phyloP scores from a whole-genome alignment of 225 moss, liverwort and hornwort species.

The Bryoerythrophyllum caledonicum region DNA sequence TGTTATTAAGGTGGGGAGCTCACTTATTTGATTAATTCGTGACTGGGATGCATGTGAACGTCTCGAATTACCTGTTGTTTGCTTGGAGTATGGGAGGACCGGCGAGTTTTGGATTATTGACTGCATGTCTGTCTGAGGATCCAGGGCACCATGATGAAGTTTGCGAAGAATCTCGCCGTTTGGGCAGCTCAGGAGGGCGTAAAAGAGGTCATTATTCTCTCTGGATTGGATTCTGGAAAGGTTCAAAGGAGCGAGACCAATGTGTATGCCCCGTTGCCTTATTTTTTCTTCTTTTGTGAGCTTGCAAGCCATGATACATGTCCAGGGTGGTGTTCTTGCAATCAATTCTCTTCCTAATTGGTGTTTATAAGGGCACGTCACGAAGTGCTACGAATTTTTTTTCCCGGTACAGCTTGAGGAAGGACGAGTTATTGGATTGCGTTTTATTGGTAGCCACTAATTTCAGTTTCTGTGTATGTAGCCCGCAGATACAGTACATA shows the following conservation, averaged over 20 bases:
- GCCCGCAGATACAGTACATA: conserved; percentile 78
- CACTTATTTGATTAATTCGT: neutral
- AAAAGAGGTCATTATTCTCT: conserved; percentile 76
- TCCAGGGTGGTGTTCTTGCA: neutral
- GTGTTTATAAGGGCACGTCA: neutral
- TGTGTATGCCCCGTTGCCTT: conserved; percentile 41
- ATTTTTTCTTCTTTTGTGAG: neutral
- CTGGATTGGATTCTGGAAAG: conserved; percentile 87
- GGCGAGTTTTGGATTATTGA: conserved; percentile 3
- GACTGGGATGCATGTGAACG: neutral
- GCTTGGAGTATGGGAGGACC: conserved; percentile 6
- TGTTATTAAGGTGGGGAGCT: conserved; percentile 60
- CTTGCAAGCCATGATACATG: neutral
- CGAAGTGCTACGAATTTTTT: neutral
- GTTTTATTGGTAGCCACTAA: neutral
- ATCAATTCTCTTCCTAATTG: conserved; percentile 6
- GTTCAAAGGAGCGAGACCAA: conserved; percentile 62
- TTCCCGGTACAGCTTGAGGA: neutral
- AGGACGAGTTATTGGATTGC: neutral
- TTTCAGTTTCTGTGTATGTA: conserved; percentile 26
- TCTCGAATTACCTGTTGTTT: neutral
- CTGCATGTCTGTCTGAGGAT: conserved; percentile 14
- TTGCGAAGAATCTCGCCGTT: conserved; percentile 70
- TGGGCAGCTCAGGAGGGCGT: conserved; percentile 70
- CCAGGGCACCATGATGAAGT: conserved; percentile 88